Conservation (phyloP, 306 rosid species). For the Castanea sativa region DNA sequence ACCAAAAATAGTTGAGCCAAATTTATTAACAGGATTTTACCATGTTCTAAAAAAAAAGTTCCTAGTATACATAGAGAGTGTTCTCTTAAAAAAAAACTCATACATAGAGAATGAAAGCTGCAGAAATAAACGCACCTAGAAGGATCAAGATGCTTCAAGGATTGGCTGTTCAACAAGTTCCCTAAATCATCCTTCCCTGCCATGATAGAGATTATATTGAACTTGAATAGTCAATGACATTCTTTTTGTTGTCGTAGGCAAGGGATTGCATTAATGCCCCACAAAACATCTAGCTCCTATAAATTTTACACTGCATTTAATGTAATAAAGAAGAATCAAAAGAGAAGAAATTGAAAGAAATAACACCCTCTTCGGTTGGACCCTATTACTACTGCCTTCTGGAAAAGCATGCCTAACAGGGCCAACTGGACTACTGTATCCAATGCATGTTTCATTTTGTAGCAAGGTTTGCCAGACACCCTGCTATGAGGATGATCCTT, state of each 20-base stretch:
- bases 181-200: background rate
- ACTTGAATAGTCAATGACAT: background rate
- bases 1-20: no score
- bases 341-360: background rate
- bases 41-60: no score
- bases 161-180: background rate
- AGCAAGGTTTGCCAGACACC: background rate
- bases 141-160: background rate
- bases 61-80: no score
- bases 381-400: background rate
- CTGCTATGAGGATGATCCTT: constrained; percentile 36
- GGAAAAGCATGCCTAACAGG: background rate
- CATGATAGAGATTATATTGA: background rate
- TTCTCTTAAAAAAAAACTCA: no score
- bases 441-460: background rate
- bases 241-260: background rate
- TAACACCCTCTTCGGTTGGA: background rate
- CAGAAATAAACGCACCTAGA: no score
- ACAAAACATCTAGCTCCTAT: background rate
- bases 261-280: background rate
- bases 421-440: background rate
- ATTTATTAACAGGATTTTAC: no score
- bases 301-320: background rate
- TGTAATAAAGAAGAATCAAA: background rate
- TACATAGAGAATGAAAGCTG: no score